Evolutionary conservation across 1,284 basidiomycete genomes (phyloP), one percentile per base, ranked within the genome.

Genomic region (Tilletia setariae): DNA sequence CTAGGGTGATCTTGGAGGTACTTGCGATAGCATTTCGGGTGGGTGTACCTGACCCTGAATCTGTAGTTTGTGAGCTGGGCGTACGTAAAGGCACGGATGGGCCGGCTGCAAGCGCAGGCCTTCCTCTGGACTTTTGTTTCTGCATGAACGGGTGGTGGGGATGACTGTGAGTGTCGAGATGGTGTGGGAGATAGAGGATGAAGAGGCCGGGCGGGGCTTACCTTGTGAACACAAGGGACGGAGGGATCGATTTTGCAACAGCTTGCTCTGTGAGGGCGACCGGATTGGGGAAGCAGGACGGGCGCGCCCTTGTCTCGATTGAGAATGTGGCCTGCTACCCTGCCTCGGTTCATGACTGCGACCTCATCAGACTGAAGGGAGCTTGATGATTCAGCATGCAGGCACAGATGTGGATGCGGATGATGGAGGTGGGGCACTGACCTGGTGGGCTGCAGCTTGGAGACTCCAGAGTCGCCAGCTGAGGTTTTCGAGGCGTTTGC

Each of bases 401-500:
- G 4, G 35, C n/a, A n/a, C n/a, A 40, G 35, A 40, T 40, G 35
- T 6, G 11, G 6, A 40, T 40, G 35, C 4, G n/a, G 19, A 23
- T n/a, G 51, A 53, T 23, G n/a, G 47, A 53, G 21, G 6, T 23
- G 15, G 47, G 47, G 15, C 13, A 61, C 56, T 61, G 28, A 61
- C 56, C 23, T 61, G 28, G 6, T 74, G 70, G 51, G 73, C 75
- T 66, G 70, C 71, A 42, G 73, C 71, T 62, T 74, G 72, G 8
- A 77, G 71, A 47, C 75, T 72, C 76, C 76, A 78, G 21, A 78
- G 65, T 3, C 76, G 51, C 76, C 76, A 78, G 53, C 72, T 75
- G 63, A 78, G 69, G 51, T 78, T 78, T 47, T 78, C 76, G 63
- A 76, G 72, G 21, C 76, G 72, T 64, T 76, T 73, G n/a, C 76